Percentiles rank a stretch among this genome's conserved stretches.
Evolutionary conservation across 345 rosid genomes (phyloP).

Genomic region (Brassica incana): DNA sequence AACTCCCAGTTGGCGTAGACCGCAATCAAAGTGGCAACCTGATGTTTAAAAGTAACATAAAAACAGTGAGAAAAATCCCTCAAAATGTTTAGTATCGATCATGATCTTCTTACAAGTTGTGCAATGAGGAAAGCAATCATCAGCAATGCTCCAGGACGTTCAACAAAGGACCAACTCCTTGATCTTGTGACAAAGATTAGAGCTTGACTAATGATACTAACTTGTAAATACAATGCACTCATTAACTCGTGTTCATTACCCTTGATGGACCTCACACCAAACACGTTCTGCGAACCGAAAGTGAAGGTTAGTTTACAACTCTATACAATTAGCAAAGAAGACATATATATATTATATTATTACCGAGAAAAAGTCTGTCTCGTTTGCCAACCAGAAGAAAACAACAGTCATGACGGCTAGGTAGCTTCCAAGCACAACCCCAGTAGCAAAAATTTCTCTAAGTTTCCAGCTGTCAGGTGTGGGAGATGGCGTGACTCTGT

Average conservation of each 20-base stretch:
- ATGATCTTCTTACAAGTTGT: slow-evolving; percentile 61
- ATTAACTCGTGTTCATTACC: slow-evolving; percentile 51
- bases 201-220: slow-evolving; percentile 95
- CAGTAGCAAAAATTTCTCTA: slow-evolving; percentile 85
- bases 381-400: slow-evolving; percentile 74
- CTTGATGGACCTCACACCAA: slow-evolving; percentile 56
- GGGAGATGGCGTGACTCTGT: slow-evolving; percentile 97
- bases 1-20: slow-evolving; percentile 87
- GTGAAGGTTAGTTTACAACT: background rate
- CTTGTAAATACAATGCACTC: slow-evolving; percentile 91
- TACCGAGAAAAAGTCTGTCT: slow-evolving; percentile 77
- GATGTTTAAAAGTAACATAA: background rate
- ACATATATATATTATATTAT: background rate
- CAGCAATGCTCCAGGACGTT: slow-evolving; percentile 78
- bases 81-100: background rate
- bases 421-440: slow-evolving; percentile 79
- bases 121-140: slow-evolving; percentile 69
- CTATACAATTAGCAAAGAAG: background rate
- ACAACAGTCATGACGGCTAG: slow-evolving; percentile 82
- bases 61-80: no score
- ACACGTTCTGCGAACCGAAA: slow-evolving; percentile 53
- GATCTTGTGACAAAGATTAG: slow-evolving; percentile 90
- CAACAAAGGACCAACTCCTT: slow-evolving; percentile 80
- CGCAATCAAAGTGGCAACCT: slow-evolving; percentile 89
- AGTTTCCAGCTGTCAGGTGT: slow-evolving; percentile 94